A percentile compares a stretch with the other conserved stretches of the same genome.
Conservation (phyloP, 495 filamentous ascomycete species). For the Talaromyces stipitatus region DNA sequence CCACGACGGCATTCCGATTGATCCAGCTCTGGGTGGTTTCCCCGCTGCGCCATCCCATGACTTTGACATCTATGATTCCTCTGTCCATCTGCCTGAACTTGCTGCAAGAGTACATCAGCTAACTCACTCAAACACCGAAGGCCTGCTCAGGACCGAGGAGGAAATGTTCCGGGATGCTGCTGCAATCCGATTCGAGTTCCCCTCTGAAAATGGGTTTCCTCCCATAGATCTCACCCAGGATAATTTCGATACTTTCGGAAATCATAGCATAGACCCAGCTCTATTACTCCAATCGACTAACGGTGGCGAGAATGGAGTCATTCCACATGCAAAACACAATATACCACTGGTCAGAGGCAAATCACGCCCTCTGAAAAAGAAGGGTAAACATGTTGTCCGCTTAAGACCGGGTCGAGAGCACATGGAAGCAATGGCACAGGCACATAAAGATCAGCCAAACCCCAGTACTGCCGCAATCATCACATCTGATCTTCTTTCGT, state of each 20-base stretch:
- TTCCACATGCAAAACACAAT: background rate
- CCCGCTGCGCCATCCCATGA: background rate
- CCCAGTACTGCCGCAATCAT: background rate
- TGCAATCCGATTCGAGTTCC: constrained; percentile 4
- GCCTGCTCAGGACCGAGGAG: background rate
- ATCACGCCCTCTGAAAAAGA: background rate
- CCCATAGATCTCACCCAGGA: background rate
- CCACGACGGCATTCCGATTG: constrained; percentile 38
- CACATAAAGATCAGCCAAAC: background rate
- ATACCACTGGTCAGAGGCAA: background rate
- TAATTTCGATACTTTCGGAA: background rate
- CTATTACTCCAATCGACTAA: background rate
- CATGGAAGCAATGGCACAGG: background rate
- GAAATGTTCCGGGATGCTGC: constrained; percentile 1
- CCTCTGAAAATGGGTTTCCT: background rate
- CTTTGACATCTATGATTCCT: constrained; percentile 1
- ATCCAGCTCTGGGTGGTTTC: constrained; percentile 33
- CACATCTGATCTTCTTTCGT: background rate
- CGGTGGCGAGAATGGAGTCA: background rate
- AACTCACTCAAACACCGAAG: background rate
- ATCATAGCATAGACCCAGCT: background rate
- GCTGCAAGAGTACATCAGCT: constrained; percentile 3
- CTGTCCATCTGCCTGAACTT: background rate
- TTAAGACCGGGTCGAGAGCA: background rate
- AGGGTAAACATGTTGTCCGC: background rate